Evolutionary conservation across 352 stramenopile species (phyloP).

Genomic region (Phytopythium vexans): DNA sequence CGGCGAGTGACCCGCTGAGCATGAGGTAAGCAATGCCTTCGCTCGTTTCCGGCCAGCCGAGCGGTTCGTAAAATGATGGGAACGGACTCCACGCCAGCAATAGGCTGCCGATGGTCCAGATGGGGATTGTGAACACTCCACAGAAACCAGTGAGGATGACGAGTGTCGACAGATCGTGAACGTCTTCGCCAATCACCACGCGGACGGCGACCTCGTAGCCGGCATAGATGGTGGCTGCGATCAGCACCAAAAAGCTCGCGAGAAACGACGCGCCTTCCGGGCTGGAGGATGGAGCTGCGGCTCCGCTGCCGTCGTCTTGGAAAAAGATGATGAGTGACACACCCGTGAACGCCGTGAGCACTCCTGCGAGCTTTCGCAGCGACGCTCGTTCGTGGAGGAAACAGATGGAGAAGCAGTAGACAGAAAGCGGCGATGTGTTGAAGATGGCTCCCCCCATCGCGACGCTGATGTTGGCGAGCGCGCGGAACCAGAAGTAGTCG

Average conservation of each 20-base stretch:
- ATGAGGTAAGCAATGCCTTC: constrained; percentile 32
- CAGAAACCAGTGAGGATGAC: constrained; percentile 41
- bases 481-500: constrained; percentile 65
- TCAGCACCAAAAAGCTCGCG: constrained; percentile 40
- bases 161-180: constrained; percentile 52
- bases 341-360: constrained; percentile 38
- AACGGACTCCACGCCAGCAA: constrained; percentile 34
- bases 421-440: constrained; percentile 62
- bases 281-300: constrained; percentile 6
- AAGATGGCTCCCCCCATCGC: constrained; percentile 47
- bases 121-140: constrained; percentile 40
- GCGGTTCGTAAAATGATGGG: constrained; percentile 37
- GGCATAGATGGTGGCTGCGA: constrained; percentile 40
- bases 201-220: constrained; percentile 47
- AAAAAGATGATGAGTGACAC: constrained; percentile 50
- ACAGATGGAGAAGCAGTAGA: constrained; percentile 70
- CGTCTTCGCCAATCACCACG: constrained; percentile 27
- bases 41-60: constrained; percentile 31
- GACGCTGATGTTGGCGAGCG: constrained; percentile 42
- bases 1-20: constrained; percentile 26
- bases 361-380: constrained; percentile 33
- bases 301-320: constrained; percentile 17
- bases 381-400: constrained; percentile 40
- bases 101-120: constrained; percentile 43
- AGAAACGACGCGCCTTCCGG: constrained; percentile 22